Base-by-base conservation (phyloP, 2,329 filamentous ascomycete species). In the Ceratocystis smalleyi region DNA sequence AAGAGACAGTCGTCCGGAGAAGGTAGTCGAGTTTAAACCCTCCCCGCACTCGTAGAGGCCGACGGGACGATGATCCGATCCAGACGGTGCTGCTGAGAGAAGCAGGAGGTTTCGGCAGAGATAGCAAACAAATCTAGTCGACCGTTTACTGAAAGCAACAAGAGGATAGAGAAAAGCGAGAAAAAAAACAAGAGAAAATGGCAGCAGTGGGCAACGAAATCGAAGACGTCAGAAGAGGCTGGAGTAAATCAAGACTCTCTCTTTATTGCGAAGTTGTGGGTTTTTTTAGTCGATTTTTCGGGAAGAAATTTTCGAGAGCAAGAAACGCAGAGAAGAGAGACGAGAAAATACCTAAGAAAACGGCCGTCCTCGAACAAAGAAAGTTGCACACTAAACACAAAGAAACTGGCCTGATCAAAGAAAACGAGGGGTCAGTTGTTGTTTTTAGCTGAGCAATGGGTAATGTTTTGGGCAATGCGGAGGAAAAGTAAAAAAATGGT, bases 41-140 rank as follows among this genome's bases (percentile, higher is more conserved):
- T 65, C 64, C 64, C 64, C 64, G 64, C 64, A 65, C 64, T 65
- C 47, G 43, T 65, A 49, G 64, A 65, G 49, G 62, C 62, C 62
- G 62, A 59, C 62, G 55, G 62, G 62, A 64, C 55, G 43, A 64
- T 64, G 62, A 59, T 47, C 51, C 43, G 54, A 64, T 49, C 62
- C 62, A 59, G 54, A 59, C 62, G 62, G 62, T 45, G 43, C 55
- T 59, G 62, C 51, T 64, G 62, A 47, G 40, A 51, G 62, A 64
- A 64, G 62, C 62, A 64, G 62, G 27, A 64, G 30, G 62, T 55
- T 64, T 59, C 54, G 62, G 62, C 43, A 59, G 30, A 30, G 40
- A 47, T 47, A 61, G 59, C 43, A 45, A 47, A 49, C 59, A 49
- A 61, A 61, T 61, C 24, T 61, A 47, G 22, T 61, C 59, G 59